phyloP scores from a whole-genome alignment of 129 eudicot genomes.

The Ambrosia artemisiifolia region DNA sequence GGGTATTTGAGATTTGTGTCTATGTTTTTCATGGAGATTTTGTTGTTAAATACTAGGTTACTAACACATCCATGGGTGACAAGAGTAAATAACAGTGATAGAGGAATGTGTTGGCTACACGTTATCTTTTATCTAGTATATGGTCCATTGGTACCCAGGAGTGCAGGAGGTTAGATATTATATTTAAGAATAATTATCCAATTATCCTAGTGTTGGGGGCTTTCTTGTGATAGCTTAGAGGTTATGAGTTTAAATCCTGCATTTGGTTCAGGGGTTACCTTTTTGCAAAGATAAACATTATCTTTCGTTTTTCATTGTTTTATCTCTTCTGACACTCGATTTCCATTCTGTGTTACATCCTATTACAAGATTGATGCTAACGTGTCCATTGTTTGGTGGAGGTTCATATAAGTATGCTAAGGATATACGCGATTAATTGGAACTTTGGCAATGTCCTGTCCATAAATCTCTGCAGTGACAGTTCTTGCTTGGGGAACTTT shows the following conservation, averaged over 20 bases:
- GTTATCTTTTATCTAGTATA: background rate
- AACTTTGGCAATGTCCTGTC: background rate
- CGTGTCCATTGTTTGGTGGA: background rate
- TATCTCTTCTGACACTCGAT: background rate
- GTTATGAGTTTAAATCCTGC: background rate
- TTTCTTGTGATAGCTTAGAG: background rate
- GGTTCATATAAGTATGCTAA: background rate
- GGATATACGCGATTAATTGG: background rate
- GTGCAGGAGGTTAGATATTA: background rate
- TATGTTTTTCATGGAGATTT: background rate
- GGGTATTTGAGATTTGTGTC: background rate
- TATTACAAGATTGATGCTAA: background rate
- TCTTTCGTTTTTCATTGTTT: background rate
- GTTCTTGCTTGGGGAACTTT: background rate
- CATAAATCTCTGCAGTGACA: background rate
- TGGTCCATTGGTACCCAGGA: background rate
- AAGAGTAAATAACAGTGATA: background rate
- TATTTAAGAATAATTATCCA: background rate
- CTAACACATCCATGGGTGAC: constrained; percentile 1
- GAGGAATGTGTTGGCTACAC: background rate
- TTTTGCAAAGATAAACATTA: background rate
- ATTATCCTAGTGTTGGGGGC: background rate
- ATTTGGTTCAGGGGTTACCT: background rate
- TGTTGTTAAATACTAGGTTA: background rate
- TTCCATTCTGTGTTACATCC: background rate